Conservation (phyloP, 1,284 basidiomycete genomes). For the Boletellus sp. region DNA sequence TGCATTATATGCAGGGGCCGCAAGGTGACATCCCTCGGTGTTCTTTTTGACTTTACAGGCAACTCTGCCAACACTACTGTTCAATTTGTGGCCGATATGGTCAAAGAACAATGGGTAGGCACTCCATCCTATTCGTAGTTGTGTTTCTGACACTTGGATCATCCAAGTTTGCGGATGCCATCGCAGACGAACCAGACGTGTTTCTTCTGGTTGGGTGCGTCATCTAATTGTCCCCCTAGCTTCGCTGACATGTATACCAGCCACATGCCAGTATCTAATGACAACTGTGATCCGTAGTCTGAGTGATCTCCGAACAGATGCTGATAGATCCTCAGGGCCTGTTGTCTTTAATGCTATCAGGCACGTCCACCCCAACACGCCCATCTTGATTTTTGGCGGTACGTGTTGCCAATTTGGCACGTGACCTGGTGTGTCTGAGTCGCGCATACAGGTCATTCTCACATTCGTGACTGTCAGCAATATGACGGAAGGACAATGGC, state of each 20-base stretch:
- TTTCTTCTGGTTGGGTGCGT: slow-evolving; percentile 70
- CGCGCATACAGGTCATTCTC: slow-evolving; percentile 54
- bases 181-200: slow-evolving; percentile 76
- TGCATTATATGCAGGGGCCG: slow-evolving; percentile 47
- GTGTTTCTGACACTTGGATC: not conserved
- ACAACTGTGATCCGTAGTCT: slow-evolving; percentile 48
- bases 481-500: slow-evolving; percentile 64
- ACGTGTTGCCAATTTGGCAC: not conserved
- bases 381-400: slow-evolving; percentile 79
- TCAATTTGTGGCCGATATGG: slow-evolving; percentile 70
- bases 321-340: slow-evolving; percentile 45
- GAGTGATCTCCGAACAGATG: not conserved
- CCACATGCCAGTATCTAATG: slow-evolving; percentile 66
- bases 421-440: not conserved
- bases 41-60: slow-evolving; percentile 73
- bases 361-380: slow-evolving; percentile 65
- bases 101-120: slow-evolving; percentile 67
- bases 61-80: slow-evolving; percentile 69
- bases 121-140: not conserved
- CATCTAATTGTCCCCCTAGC: not conserved
- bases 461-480: slow-evolving; percentile 74
- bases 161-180: slow-evolving; percentile 69
- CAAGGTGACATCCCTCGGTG: slow-evolving; percentile 75
- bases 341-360: slow-evolving; percentile 73
- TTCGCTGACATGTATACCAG: slow-evolving; percentile 29